Conservation (phyloP, 164 flowering plant species). For the Dillenia suffruticosa region DNA sequence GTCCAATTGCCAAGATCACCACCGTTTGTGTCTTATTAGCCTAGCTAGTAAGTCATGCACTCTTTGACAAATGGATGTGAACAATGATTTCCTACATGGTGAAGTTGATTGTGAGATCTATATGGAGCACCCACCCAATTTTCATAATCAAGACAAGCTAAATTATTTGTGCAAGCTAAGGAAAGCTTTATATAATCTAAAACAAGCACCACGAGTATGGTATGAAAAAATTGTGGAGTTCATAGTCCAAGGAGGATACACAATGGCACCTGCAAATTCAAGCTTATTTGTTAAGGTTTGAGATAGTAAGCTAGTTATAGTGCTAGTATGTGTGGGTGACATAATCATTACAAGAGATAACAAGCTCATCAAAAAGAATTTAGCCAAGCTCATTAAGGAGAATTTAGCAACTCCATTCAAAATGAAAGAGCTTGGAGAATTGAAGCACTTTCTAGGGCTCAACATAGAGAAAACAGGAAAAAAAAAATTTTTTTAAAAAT, state of each 20-base stretch:
- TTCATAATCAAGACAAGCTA: neutral
- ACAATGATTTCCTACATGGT: slow-evolving; percentile 1
- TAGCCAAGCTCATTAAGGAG: neutral
- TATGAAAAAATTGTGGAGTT: neutral
- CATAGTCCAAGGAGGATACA: neutral
- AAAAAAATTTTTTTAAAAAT: too few relatives aligned
- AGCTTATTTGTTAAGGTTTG: slow-evolving; percentile 1
- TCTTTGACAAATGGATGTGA: slow-evolving; percentile 5
- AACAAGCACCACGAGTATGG: slow-evolving; percentile 5
- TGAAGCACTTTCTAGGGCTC: slow-evolving; percentile 1
- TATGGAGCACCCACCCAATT: neutral
- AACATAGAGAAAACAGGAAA: neutral
- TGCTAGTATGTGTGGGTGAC: slow-evolving; percentile 1
- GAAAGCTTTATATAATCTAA: slow-evolving; percentile 1
- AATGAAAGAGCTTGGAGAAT: slow-evolving; percentile 6
- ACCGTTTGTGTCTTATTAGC: neutral
- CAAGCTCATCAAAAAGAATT: too few relatives aligned
- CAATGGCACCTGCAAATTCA: neutral
- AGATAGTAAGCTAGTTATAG: neutral
- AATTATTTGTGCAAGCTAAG: neutral
- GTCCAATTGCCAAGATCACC: slow-evolving; percentile 4
- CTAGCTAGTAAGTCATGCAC: neutral
- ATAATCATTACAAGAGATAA: slow-evolving; percentile 2
- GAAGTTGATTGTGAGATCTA: neutral
- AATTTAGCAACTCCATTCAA: neutral